Evolutionary conservation across 2,329 filamentous ascomycete genomes (phyloP).

Genomic region (Phialophora chinensis): DNA sequence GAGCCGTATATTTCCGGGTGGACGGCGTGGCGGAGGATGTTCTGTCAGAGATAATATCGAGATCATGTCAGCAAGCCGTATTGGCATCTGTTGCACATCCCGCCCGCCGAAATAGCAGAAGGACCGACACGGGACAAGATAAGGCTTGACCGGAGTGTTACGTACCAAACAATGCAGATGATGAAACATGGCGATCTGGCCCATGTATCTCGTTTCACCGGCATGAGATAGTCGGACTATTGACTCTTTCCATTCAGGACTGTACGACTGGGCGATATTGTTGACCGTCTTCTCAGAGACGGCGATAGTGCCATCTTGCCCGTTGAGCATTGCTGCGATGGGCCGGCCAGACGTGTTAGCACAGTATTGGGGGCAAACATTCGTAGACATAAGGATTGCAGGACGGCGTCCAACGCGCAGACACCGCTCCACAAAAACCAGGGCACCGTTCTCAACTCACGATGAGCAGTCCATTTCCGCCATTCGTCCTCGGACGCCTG

Average conservation of each 20-base stretch:
- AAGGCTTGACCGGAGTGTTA: background rate
- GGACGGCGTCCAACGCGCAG: too few relatives aligned
- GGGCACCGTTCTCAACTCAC: background rate
- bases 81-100: too few relatives aligned
- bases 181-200: slow-evolving; percentile 14
- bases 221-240: background rate
- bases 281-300: background rate
- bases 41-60: background rate
- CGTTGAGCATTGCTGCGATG: slow-evolving; percentile 5
- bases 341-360: too few relatives aligned
- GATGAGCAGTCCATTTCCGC: slow-evolving; percentile 6
- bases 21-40: slow-evolving; percentile 8
- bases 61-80: too few relatives aligned
- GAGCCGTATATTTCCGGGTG: slow-evolving; percentile 9
- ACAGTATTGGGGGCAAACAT: too few relatives aligned
- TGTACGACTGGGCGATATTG: background rate
- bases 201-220: slow-evolving; percentile 4
- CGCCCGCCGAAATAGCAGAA: too few relatives aligned
- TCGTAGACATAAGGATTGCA: too few relatives aligned
- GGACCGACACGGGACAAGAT: too few relatives aligned
- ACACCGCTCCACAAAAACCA: too few relatives aligned
- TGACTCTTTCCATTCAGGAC: slow-evolving; percentile 5
- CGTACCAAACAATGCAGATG: slow-evolving; percentile 12
- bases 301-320: slow-evolving; percentile 5
- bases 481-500: background rate